Base-by-base conservation (phyloP, 2,329 filamentous ascomycete species). In the Coleophoma crateriformis region DNA sequence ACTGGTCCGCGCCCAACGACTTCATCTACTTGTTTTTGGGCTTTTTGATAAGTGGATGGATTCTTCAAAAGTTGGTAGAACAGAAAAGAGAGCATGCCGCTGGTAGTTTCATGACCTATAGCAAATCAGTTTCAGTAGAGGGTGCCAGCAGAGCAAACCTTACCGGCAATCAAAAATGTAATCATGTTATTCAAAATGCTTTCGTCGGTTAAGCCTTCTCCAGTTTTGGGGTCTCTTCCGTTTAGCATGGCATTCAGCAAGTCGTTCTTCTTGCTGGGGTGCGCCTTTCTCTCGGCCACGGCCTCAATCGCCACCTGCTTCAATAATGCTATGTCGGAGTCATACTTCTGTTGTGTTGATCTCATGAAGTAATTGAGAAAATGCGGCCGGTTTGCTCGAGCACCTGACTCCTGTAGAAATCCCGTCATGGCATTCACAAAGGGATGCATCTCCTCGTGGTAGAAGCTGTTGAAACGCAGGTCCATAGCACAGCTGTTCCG, bases 391-490 rank as follows among this genome's bases (percentile, higher is more conserved):
- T 67, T 67, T 11, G 74, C 65, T 33, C 81, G 73, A 8, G 67
- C 69, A 33, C 76, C 78, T 6, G 74, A 77, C 53, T 84, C 81
- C 12, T 65, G 59, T 1, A 90, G 69, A 48, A 86, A 78, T n/a
- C 74, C 73, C 1, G 71, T 74, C 85, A 88, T 88, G 33, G 81
- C 78, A 35, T 74, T 65, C 42, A 88, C 73, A 58, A 90, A 89
- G 0, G 85, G 85, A 55, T 90, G 85, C 62, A 85, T 68, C 12
- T 80, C 72, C n/a, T 85, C 76, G 27, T 74, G 73, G 61, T 90
- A 90, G 66, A 84, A 89, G 1, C 79, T 84, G 67, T 90, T 90
- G 73, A 90, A 90, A 15, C 86, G 81, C 20, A 76, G 84, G 38
- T 79, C 79, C 81, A 88, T 85, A n/a, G 81, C 73, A 61, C 46